Percentiles rank a stretch among this genome's conserved stretches.
Conservation (phyloP, 2,329 filamentous ascomycete genomes). For the Dactylonectria estremocensis region DNA sequence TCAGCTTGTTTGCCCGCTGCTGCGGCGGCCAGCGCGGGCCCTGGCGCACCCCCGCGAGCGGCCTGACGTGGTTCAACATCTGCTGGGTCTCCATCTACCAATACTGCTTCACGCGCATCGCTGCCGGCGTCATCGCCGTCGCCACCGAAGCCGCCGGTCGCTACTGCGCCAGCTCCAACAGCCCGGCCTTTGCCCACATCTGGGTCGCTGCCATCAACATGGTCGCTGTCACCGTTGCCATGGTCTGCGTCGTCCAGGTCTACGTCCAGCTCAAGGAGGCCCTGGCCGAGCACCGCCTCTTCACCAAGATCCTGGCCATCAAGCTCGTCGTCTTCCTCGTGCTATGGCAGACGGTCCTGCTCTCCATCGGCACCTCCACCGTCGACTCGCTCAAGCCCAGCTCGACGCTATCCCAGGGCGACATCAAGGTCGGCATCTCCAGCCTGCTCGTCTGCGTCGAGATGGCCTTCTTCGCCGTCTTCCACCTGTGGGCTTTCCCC, state of each 20-base stretch:
- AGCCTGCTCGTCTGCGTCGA: conserved; percentile 85
- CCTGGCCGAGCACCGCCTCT: conserved; percentile 78
- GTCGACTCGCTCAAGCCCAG: conserved; percentile 75
- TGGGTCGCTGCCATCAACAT: conserved; percentile 85
- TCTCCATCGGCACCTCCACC: conserved; percentile 68
- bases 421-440: conserved; percentile 86
- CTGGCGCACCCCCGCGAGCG: conserved; percentile 83
- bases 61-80: conserved; percentile 92
- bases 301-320: conserved; percentile 87
- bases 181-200: conserved; percentile 84
- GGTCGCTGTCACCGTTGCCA: conserved; percentile 82
- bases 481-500: conserved; percentile 88
- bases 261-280: conserved; percentile 82
- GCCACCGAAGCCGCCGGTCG: conserved; percentile 76
- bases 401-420: conserved; percentile 74
- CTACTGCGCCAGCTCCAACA: conserved; percentile 86
- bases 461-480: conserved; percentile 84
- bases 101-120: conserved; percentile 85
- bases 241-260: conserved; percentile 92
- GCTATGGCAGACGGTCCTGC: conserved; percentile 82
- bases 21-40: conserved; percentile 78
- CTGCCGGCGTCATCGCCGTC: conserved; percentile 85
- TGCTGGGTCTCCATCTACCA: conserved; percentile 88
- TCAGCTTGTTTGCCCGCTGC: conserved; percentile 79
- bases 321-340: conserved; percentile 93